Base-by-base conservation (phyloP, 257 asterid genomes). In the Paraleonurus japonicus region DNA sequence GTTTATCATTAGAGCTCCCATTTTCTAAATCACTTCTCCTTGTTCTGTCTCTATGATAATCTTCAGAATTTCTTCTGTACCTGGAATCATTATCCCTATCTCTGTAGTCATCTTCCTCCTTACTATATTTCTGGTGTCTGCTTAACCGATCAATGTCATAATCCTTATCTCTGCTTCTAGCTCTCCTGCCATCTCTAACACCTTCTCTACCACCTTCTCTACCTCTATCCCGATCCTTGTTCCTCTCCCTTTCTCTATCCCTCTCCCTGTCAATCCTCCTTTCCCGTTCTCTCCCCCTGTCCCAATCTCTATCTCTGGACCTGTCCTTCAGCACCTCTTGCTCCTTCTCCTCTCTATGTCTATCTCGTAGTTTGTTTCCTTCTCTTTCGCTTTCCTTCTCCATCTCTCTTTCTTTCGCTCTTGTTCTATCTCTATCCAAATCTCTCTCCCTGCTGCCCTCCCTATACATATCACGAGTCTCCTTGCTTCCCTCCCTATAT, bases 401-500 rank as follows among this genome's bases (percentile, higher is more conserved):
- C 55, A 69, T 70, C 37, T 64, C 80, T 20, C 68, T 63, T 51
- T 79, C 85, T 70, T 26, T 76, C 26, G 65, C 86, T 74, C 81
- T 75, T 11, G 32, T 57, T 70, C 79, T 71, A 60, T 82, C 87
- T 75, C 84, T 76, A 39, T 78, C 85, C 79, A 82, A 69, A 59
- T 68, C 80, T 72, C 72, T 74, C 65, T 74, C 81, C 35, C 75
- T 76, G 55, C 90, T 82, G 23, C 80, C 85, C 69, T 84, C 93
- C 86, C 87, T 77, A 60, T 80, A 70, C 30, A 77, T 58, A 17
- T 85, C 87, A 22, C 54, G 59, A 43, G 63, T 81, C 58, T 87
- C 98, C 76, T 81, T 73, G 80, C 90, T 82, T 19, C 80, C 85
- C 71, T 84, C 93, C 85, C 87, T 77, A 54, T 80, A 71, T 35